phyloP scores from a whole-genome alignment of 2,329 filamentous ascomycete genomes.

The Diaporthe velutina region DNA sequence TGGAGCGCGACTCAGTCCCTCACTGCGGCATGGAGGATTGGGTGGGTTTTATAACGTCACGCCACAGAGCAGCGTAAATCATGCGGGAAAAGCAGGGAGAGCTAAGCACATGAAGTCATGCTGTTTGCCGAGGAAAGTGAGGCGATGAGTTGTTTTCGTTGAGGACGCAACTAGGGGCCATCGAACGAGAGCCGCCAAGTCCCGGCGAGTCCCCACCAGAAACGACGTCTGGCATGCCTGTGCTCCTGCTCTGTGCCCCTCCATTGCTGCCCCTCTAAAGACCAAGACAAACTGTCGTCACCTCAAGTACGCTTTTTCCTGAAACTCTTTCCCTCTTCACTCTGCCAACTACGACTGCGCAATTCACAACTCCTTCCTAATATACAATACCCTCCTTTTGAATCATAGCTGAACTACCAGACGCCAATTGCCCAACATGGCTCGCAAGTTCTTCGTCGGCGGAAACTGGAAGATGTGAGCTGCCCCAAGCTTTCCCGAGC shows the following conservation, averaged over 20 bases:
- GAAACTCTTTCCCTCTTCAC: constrained; percentile 21
- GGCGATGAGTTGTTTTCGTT: constrained; percentile 33
- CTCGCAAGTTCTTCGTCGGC: constrained; percentile 96
- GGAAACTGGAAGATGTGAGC: constrained; percentile 99
- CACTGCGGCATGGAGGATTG: constrained; percentile 1
- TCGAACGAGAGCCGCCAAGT: constrained; percentile 33
- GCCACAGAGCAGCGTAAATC: constrained; percentile 31
- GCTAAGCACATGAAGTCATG: constrained; percentile 33
- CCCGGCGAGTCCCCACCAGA: constrained; percentile 26
- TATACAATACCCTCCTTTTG: neutral
- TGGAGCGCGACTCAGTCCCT: constrained; percentile 19
- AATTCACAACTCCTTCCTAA: neutral
- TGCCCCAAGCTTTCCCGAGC: constrained; percentile 45
- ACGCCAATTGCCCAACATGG: constrained; percentile 74
- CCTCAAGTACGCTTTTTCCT: constrained; percentile 27
- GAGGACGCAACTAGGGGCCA: constrained; percentile 8
- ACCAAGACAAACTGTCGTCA: constrained; percentile 29
- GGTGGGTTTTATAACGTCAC: constrained; percentile 34
- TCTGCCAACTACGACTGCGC: constrained; percentile 6
- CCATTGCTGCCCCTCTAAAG: constrained; percentile 33
- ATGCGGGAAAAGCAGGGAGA: constrained; percentile 29
- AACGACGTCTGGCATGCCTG: constrained; percentile 4
- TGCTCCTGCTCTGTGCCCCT: constrained; percentile 30
- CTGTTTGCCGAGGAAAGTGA: constrained; percentile 34
- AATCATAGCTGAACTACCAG: neutral